phyloP scores from a whole-genome alignment of 371 early-diverging fungal species.

The Mucor racemosus region DNA sequence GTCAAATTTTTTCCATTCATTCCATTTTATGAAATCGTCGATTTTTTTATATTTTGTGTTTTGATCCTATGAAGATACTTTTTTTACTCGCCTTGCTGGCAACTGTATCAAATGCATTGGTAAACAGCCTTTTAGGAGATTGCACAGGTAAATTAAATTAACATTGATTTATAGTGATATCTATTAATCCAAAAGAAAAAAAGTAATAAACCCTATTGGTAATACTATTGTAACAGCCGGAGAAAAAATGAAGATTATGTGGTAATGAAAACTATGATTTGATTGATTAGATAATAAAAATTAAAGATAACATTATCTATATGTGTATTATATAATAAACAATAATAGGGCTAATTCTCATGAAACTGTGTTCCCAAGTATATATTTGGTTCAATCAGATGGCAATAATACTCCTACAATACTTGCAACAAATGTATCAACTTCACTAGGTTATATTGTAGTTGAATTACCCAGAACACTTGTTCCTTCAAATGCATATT shows the following conservation, averaged over 20 bases:
- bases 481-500: constrained; percentile 31
- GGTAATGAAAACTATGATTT: constrained; percentile 11
- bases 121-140: constrained; percentile 12
- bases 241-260: constrained; percentile 33
- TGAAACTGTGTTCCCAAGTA: constrained; percentile 14
- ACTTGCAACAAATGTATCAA: constrained; percentile 22
- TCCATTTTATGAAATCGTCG: background rate
- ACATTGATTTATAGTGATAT: background rate
- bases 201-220: constrained; percentile 26
- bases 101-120: constrained; percentile 6
- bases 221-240: constrained; percentile 35
- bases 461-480: constrained; percentile 23
- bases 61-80: constrained; percentile 11
- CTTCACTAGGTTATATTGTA: constrained; percentile 5
- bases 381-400: constrained; percentile 28
- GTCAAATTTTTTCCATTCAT: background rate
- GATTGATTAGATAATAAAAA: constrained; percentile 6
- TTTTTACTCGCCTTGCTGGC: background rate
- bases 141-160: constrained; percentile 15
- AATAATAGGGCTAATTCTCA: constrained; percentile 28
- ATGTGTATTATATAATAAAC: too few relatives aligned
- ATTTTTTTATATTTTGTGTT: background rate
- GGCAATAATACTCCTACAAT: constrained; percentile 15
- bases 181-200: background rate
- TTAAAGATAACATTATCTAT: background rate